A percentile compares a stretch with the other conserved stretches of the same genome.
Conservation (phyloP, 73 alveolate genomes). For the Halteria grandinella region DNA sequence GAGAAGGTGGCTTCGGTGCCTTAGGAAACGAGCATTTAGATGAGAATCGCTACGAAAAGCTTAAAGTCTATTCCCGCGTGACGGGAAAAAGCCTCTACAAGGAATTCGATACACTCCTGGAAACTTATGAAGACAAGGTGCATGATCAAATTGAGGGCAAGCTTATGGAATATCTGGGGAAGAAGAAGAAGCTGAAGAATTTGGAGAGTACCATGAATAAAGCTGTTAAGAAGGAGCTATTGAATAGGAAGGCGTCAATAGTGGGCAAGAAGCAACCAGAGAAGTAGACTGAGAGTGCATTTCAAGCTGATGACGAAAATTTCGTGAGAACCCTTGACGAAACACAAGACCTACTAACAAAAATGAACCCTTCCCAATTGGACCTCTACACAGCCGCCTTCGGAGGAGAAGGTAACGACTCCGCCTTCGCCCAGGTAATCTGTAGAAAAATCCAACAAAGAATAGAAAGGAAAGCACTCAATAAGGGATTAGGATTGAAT, state of each 20-base stretch:
- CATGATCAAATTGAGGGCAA: constrained; percentile 23
- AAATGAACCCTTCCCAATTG: constrained; percentile 11
- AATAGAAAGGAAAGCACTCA: background rate
- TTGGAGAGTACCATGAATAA: constrained; percentile 1
- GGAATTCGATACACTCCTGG: constrained; percentile 59
- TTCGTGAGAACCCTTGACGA: constrained; percentile 18
- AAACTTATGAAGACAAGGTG: constrained; percentile 28
- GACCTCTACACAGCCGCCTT: constrained; percentile 44
- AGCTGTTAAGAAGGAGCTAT: constrained; percentile 7
- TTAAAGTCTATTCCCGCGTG: constrained; percentile 42
- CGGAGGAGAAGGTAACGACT: constrained; percentile 34
- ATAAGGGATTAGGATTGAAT: too few relatives aligned
- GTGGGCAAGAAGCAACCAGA: background rate
- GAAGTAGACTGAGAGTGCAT: background rate
- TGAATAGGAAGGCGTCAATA: background rate
- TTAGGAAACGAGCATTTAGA: constrained; percentile 43
- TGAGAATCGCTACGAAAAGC: constrained; percentile 54
- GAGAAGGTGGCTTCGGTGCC: constrained; percentile 1
- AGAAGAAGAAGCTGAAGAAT: constrained; percentile 36
- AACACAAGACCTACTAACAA: constrained; percentile 23
- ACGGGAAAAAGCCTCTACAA: constrained; percentile 64
- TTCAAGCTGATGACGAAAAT: constrained; percentile 47
- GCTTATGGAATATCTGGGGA: constrained; percentile 15
- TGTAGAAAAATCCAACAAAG: background rate
- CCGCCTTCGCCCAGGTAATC: background rate